phyloP scores from a whole-genome alignment of 257 asterid genomes.

The Solanum virginianum region DNA sequence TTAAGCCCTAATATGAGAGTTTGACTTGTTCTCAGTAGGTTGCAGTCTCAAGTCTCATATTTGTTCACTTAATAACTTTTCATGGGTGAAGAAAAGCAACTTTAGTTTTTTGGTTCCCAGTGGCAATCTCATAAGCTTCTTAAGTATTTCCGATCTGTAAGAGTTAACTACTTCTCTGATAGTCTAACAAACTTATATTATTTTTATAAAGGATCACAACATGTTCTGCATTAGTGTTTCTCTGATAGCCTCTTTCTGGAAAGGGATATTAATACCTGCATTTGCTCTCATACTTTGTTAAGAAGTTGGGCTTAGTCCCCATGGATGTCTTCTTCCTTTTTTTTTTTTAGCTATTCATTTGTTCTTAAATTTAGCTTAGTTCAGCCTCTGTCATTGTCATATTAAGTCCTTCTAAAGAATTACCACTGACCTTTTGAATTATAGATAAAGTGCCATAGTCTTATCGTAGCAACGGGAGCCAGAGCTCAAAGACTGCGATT shows the following conservation, averaged over 20 bases:
- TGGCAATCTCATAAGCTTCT: neutral
- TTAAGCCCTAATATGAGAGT: neutral
- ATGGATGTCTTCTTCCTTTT: neutral
- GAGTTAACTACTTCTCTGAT: too few species aligned
- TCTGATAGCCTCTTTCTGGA: neutral
- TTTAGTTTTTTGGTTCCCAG: neutral
- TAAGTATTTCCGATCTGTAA: too few species aligned
- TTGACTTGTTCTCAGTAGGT: neutral
- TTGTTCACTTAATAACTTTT: neutral
- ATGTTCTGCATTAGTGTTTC: neutral
- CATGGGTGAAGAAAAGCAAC: neutral
- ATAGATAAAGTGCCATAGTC: constrained; percentile 83
- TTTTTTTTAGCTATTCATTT: neutral
- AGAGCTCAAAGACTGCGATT: constrained; percentile 63
- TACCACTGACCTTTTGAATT: neutral
- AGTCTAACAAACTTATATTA: too few species aligned
- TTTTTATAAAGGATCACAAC: neutral
- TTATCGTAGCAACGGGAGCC: constrained; percentile 94
- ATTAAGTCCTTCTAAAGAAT: neutral
- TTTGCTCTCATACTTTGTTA: neutral
- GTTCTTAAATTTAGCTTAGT: neutral
- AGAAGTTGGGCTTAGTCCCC: neutral
- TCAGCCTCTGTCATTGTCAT: neutral
- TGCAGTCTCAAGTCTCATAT: too few species aligned
- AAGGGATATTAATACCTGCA: neutral